Evolutionary conservation across 2,329 filamentous ascomycete species (phyloP).

Genomic region (Pseudofabraea citricarpa): DNA sequence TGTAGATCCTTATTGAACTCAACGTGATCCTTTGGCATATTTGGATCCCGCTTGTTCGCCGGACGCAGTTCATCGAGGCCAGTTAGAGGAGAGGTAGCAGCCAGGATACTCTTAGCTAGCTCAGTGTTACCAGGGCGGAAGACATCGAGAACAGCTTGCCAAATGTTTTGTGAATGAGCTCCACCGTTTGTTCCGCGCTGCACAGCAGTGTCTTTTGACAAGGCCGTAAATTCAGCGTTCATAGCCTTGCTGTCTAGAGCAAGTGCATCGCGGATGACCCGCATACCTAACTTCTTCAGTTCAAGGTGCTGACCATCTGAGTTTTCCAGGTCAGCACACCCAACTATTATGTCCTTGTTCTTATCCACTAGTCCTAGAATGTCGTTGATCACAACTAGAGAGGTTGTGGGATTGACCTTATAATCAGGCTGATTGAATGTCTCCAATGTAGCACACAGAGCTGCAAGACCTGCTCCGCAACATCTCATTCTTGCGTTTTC

Average conservation of each 20-base stretch:
- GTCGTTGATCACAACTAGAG: constrained; percentile 58
- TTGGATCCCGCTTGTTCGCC: constrained; percentile 19
- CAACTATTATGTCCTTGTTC: constrained; percentile 55
- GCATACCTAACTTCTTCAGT: constrained; percentile 50
- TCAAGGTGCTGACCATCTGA: constrained; percentile 41
- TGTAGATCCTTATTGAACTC: constrained; percentile 74
- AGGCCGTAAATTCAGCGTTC: constrained; percentile 61
- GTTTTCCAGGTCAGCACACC: constrained; percentile 43
- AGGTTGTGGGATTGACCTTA: constrained; percentile 42
- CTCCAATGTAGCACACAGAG: constrained; percentile 50
- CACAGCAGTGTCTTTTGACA: constrained; percentile 55
- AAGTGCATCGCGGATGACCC: constrained; percentile 62
- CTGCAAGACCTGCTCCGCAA: constrained; percentile 59
- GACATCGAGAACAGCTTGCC: constrained; percentile 69
- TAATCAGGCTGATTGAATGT: constrained; percentile 50
- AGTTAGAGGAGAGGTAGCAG: constrained; percentile 55
- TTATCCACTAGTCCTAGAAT: constrained; percentile 61
- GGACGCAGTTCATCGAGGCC: constrained; percentile 66
- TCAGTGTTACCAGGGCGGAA: constrained; percentile 63
- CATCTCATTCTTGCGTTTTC: constrained; percentile 55
- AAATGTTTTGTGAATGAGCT: constrained; percentile 69
- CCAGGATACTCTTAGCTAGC: constrained; percentile 68
- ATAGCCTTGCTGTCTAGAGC: constrained; percentile 68
- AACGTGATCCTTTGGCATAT: constrained; percentile 51
- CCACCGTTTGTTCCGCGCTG: constrained; percentile 64